Base-by-base conservation (phyloP, 2,329 filamentous ascomycete genomes). In the Fusarium sarcochroum region DNA sequence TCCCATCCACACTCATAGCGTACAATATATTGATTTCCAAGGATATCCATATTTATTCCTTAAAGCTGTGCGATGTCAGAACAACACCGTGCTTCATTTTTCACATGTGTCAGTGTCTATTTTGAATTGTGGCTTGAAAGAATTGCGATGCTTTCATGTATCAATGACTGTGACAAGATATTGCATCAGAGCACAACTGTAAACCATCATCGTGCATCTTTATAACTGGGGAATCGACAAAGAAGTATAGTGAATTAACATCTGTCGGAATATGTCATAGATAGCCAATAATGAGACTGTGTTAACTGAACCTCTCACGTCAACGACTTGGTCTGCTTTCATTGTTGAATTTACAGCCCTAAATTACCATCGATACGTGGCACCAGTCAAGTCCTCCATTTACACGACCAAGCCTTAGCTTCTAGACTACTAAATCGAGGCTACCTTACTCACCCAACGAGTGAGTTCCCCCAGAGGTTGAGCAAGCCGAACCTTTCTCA, bases 301-400 rank as follows among this genome's bases (percentile, higher is more conserved):
- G 48, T 35, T 20, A 10, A 23, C 13, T n/a, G 25, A 10, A 14
- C 25, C n/a, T 40, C 23, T 53, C 18, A 35, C 18, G 35, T 47
- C 47, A 42, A 57, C 14, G 3, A 56, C 18, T 44, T 48, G 21
- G 17, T 55, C 37, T 17, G 20, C 20, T 42, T 50, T 15, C 18
- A 25, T 30, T 20, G 37, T 38, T 34, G 18, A 35, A 20, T 32
- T 14, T 42, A 58, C 18, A 41, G 40, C 8, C 25, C 34, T 21
- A 42, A 32, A n/a, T 48, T 23, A 32, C n/a, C 17, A 56, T 38
- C 25, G 42, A 40, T 64, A 64, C 59, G 59, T 64, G 61, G 61
- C 61, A 64, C 61, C 61, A 59, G 42, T 47, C 40, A 41, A 41
- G 11, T 11, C 25, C 30, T 25, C 23, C 11, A 14, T 9, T 17